phyloP scores from a whole-genome alignment of 1,284 basidiomycete species.

The Hymenochaete sp. region DNA sequence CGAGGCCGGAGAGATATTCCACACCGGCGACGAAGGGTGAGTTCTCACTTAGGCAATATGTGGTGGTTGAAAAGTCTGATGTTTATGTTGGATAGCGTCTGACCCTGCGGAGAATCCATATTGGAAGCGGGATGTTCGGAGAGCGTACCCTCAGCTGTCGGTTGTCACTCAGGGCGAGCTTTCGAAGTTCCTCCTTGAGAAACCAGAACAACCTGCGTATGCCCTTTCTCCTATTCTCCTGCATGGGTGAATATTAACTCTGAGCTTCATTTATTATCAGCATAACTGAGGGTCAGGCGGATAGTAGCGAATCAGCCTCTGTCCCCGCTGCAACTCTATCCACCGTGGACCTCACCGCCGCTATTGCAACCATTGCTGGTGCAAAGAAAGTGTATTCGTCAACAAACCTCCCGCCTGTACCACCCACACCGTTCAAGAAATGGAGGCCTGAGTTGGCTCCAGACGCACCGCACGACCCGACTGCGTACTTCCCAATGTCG shows the following conservation, averaged over 20 bases:
- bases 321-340: constrained; percentile 40
- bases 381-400: constrained; percentile 55
- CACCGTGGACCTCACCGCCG: constrained; percentile 54
- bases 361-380: constrained; percentile 57
- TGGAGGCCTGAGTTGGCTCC: constrained; percentile 64
- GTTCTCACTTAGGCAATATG: constrained; percentile 23
- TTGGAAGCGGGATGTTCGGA: constrained; percentile 90
- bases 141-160: constrained; percentile 83
- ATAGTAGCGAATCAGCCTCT: constrained; percentile 28
- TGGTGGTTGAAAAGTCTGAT: not conserved
- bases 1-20: constrained; percentile 77
- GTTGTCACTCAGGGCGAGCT: constrained; percentile 76
- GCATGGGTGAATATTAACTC: too few relatives aligned
- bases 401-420: constrained; percentile 61
- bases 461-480: constrained; percentile 67
- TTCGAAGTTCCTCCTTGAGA: constrained; percentile 75
- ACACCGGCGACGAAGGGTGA: constrained; percentile 82
- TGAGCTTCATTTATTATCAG: too few relatives aligned
- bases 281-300: constrained; percentile 29
- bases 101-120: constrained; percentile 82
- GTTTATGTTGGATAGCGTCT: constrained; percentile 42
- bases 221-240: constrained; percentile 22
- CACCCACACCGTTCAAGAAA: constrained; percentile 53
- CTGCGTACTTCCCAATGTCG: constrained; percentile 80
- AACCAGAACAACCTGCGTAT: constrained; percentile 59